These are phyloP conservation scores for Chaetomiaceae sp. DNA, from an alignment of 2,329 filamentous ascomycete genomes.

Conservation along the genomic window DNA sequence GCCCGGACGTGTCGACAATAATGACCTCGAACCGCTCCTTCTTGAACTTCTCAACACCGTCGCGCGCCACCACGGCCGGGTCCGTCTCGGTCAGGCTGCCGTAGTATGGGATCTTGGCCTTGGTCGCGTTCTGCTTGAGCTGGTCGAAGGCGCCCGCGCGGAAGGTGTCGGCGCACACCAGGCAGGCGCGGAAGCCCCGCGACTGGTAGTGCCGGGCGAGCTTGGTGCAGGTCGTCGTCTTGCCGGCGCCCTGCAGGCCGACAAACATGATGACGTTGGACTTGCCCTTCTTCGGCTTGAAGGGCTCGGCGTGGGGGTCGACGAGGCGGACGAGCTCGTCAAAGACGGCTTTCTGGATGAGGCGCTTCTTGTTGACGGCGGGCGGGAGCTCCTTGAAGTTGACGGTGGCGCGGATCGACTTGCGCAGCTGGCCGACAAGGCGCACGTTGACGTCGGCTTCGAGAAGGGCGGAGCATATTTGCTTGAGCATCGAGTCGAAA, in stretches of 20 bases:
- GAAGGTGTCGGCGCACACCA: conserved; percentile 98
- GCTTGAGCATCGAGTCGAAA: conserved; percentile 97
- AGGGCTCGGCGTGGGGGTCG: conserved; percentile 90
- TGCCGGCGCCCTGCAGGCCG: conserved; percentile 93
- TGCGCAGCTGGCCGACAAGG: conserved; percentile 84
- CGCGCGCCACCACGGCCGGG: conserved; percentile 85
- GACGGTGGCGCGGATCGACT: conserved; percentile 84
- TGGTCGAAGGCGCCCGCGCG: conserved; percentile 97
- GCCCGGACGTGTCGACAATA: conserved; percentile 94
- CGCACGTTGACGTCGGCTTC: conserved; percentile 97
- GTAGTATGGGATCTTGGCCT: conserved; percentile 98
- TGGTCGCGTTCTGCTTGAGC: conserved; percentile 97
- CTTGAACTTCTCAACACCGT: conserved; percentile 98
- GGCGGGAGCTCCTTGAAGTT: conserved; percentile 92
- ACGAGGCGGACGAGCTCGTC: conserved; percentile 95
- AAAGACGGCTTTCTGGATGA: conserved; percentile 97
- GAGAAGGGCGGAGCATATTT: conserved; percentile 91
- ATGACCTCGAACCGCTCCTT: conserved; percentile 98
- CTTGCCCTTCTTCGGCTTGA: conserved; percentile 95
- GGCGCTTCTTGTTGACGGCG: conserved; percentile 93
- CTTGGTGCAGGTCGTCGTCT: conserved; percentile 98
- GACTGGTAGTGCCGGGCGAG: conserved; percentile 92
- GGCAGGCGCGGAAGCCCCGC: conserved; percentile 83
- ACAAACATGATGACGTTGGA: conserved; percentile 99
- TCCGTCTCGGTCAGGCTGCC: conserved; percentile 95